Evolutionary conservation across 2,329 filamentous ascomycete species (phyloP).

Genomic region (Didymella keratinophila): DNA sequence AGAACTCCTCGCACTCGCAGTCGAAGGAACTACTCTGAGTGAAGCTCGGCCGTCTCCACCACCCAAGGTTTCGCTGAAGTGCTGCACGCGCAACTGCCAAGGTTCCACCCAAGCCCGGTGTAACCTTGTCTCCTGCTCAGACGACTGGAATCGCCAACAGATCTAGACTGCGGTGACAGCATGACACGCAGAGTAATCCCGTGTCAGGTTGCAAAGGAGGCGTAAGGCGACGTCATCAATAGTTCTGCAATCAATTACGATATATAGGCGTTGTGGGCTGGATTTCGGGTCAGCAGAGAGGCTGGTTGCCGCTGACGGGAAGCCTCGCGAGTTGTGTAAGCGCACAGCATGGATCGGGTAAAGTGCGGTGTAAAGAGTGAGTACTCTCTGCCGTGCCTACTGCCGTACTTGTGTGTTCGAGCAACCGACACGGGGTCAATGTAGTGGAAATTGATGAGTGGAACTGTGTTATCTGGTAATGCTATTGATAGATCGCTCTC

Average conservation of each 20-base stretch:
- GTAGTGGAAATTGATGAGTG: not conserved
- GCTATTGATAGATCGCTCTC: not conserved
- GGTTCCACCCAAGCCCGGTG: not conserved
- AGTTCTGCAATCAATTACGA: conserved; percentile 5
- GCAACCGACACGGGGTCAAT: not conserved
- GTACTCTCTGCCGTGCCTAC: not conserved
- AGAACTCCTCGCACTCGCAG: not conserved
- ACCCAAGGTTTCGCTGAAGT: not conserved
- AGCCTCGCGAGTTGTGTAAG: conserved; percentile 1
- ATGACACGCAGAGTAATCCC: not conserved
- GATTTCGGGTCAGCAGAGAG: conserved; percentile 10
- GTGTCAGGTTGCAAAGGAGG: conserved; percentile 1
- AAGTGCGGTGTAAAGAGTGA: conserved; percentile 3
- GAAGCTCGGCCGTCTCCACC: not conserved
- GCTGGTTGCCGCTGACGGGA: conserved; percentile 5
- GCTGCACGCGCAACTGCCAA: not conserved
- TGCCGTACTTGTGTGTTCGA: not conserved
- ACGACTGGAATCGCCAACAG: too few species aligned
- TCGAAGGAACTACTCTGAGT: too few species aligned
- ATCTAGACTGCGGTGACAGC: not conserved
- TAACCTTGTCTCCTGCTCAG: not conserved
- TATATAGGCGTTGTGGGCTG: not conserved
- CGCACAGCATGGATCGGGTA: conserved; percentile 4
- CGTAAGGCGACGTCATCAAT: conserved; percentile 17
- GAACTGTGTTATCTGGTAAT: not conserved